A percentile compares a stretch with the other conserved stretches of the same genome.
These are phyloP conservation scores for Colletotrichum sp. DNA, from an alignment of 2,329 filamentous ascomycete species.

Conservation along the genomic window DNA sequence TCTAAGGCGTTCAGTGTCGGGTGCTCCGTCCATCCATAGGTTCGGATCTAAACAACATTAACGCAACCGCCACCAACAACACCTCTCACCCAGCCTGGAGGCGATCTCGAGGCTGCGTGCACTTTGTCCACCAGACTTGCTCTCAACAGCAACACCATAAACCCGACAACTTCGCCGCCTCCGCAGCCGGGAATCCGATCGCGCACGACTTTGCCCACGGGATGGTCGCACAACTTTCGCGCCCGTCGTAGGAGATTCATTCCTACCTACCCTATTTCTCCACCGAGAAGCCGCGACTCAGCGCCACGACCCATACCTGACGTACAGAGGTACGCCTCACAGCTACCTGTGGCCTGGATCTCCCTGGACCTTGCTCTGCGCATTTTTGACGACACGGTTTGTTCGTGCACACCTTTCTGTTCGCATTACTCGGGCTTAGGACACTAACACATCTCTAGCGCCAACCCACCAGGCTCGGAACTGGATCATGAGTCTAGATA, in stretches of 20 bases:
- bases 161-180: not conserved
- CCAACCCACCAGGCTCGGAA: slow-evolving; percentile 8
- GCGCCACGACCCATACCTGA: not conserved
- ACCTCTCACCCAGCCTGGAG: not conserved
- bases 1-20: not conserved
- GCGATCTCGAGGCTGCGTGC: not conserved
- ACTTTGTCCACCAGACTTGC: not conserved
- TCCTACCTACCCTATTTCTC: not conserved
- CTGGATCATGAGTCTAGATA: slow-evolving; percentile 14
- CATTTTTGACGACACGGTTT: slow-evolving; percentile 2
- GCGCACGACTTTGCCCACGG: not conserved
- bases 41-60: not conserved
- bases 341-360: not conserved
- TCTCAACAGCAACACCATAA: not conserved
- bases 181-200: not conserved
- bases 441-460: not conserved
- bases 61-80: slow-evolving; percentile 7
- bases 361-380: not conserved
- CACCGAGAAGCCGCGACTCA: not conserved
- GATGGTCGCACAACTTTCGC: slow-evolving; percentile 6
- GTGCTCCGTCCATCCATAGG: not conserved
- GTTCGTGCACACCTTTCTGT: not conserved
- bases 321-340: not conserved
- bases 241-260: slow-evolving; percentile 8
- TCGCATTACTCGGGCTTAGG: not conserved